Base-by-base conservation (phyloP, 768 basidiomycete genomes). In the Mycena sanguinolenta region DNA sequence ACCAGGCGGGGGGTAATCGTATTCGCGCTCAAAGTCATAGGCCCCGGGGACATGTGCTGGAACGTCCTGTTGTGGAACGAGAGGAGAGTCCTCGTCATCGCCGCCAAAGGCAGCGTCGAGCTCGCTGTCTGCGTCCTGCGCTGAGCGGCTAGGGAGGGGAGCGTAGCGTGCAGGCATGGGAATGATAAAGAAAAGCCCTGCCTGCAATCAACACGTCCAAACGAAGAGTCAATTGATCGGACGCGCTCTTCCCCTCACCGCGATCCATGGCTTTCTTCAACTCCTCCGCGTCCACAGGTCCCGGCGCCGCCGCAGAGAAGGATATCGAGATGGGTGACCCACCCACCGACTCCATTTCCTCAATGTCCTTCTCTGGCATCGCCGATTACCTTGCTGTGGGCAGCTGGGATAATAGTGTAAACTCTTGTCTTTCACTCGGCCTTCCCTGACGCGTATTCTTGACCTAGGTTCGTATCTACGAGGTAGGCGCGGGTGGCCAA, bases 361-460 rank as follows among this genome's bases (percentile, higher is more conserved):
- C 90, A 3, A 80, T 98, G 59, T 82, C 92, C 1, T 98, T 97
- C 82, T 96, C 94, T 0, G 89, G 92, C 8, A 91, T 89, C 21
- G 93, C 93, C 12, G 95, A 97, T 77, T 94, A 95, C 77, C 87
- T 99, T 28, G 96, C 97, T 12, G 96, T 97, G 16, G 96, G 91
- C 63, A 93, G 92, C 74, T 99, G 97, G 97, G 94, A 95, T 77
- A 96, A 95, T 78, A 94, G 94, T 80, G 96, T 96, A 73, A 50
- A 89, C 80, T 39, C 27, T n/a, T 23, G 21, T 21, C 12, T 30
- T 16, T 46, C 19, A 52, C 39, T 21, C 32, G 28, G 25, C 50
- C 69, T 63, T 77, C 39, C 63, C 52, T 75, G 42, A 62, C 67
- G 55, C 63, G 62, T 64, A 69, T 67, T 46, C n/a, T 69, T 63